Evolutionary conservation across 2,329 filamentous ascomycete genomes (phyloP).

Genomic region (Penicillium sp.): DNA sequence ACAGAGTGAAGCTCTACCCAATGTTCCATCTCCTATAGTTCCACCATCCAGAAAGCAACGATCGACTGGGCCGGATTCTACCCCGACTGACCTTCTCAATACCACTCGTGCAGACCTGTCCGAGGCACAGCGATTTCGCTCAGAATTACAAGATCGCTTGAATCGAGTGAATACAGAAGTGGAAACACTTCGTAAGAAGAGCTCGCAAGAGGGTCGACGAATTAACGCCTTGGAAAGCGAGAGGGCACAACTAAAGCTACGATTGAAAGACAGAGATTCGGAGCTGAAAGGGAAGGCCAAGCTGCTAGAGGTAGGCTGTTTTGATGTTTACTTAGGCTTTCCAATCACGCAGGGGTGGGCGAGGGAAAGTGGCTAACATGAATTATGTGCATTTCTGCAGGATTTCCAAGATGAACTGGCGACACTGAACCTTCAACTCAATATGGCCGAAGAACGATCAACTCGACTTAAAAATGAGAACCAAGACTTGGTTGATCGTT

Average conservation of each 20-base stretch:
- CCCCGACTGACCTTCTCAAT: slow-evolving; percentile 36
- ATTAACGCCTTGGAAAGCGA: slow-evolving; percentile 65
- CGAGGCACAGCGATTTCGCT: slow-evolving; percentile 72
- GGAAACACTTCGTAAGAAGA: slow-evolving; percentile 59
- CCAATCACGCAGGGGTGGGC: not conserved
- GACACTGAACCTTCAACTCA: slow-evolving; percentile 80
- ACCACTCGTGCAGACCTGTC: slow-evolving; percentile 65
- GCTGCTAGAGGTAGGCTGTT: slow-evolving; percentile 66
- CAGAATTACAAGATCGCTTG: slow-evolving; percentile 65
- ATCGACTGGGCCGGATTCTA: slow-evolving; percentile 22
- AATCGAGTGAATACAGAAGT: slow-evolving; percentile 64
- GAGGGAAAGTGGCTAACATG: not conserved
- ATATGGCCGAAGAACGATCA: slow-evolving; percentile 75
- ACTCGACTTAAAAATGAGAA: slow-evolving; percentile 78
- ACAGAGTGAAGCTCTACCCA: slow-evolving; percentile 25
- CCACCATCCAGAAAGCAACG: slow-evolving; percentile 30
- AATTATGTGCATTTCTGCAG: slow-evolving; percentile 38
- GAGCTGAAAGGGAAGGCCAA: slow-evolving; percentile 82
- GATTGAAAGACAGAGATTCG: slow-evolving; percentile 77
- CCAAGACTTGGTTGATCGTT: slow-evolving; percentile 81
- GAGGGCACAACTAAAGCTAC: slow-evolving; percentile 60
- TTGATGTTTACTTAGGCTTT: not conserved
- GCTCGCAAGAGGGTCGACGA: slow-evolving; percentile 59
- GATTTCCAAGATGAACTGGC: slow-evolving; percentile 93
- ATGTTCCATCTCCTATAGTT: slow-evolving; percentile 31